These are phyloP conservation scores for Thalassiosira allenii DNA, from an alignment of 352 stramenopile genomes.

Conservation along the genomic window DNA sequence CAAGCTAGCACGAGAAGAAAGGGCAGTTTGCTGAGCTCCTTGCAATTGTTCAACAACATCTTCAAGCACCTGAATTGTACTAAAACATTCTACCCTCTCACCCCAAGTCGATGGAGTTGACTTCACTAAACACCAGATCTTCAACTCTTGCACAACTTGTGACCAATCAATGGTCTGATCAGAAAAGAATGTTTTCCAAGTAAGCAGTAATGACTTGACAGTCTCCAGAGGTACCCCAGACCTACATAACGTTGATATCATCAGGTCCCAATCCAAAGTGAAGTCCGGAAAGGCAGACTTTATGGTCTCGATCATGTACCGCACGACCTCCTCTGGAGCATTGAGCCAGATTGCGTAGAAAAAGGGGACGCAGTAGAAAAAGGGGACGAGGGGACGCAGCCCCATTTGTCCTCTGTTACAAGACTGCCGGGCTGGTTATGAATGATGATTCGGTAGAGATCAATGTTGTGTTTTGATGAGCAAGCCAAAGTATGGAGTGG, in stretches of 20 bases:
- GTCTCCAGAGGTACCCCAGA: neutral
- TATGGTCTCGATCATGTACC: neutral
- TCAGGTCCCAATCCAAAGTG: neutral
- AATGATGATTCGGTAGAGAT: neutral
- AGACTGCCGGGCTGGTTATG: neutral
- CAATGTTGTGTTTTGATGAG: neutral
- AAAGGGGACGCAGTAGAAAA: too few species aligned
- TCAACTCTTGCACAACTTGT: too few species aligned
- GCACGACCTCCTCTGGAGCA: neutral
- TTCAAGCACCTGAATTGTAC: too few species aligned
- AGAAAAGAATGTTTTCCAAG: neutral
- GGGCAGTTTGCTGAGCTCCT: too few species aligned
- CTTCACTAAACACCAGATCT: too few species aligned
- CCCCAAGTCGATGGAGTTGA: too few species aligned
- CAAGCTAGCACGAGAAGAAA: too few species aligned
- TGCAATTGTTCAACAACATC: too few species aligned
- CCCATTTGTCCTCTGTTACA: neutral
- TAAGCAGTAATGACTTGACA: neutral
- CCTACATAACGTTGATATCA: neutral
- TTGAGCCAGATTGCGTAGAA: neutral
- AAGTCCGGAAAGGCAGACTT: neutral
- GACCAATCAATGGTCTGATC: too few species aligned
- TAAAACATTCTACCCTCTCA: too few species aligned
- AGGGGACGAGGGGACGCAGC: too few species aligned
- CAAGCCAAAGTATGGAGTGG: neutral